Evolutionary conservation across 208 protist species (phyloP).

Genomic region (Tritrichomonas musculus): DNA sequence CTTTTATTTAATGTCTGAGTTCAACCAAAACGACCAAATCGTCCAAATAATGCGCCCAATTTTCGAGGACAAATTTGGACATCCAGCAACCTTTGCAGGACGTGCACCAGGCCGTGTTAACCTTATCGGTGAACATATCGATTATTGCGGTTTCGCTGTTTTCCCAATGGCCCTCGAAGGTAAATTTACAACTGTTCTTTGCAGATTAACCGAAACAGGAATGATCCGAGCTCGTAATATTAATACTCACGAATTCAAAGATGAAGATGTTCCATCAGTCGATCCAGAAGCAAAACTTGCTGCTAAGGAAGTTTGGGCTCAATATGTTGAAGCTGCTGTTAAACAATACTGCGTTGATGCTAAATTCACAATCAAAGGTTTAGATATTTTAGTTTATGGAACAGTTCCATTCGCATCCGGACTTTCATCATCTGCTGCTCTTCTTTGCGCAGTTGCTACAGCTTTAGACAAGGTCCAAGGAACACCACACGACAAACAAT

Average conservation of each 20-base stretch:
- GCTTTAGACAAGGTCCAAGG: background rate
- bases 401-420: background rate
- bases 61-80: background rate
- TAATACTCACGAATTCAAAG: background rate
- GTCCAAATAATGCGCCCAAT: background rate
- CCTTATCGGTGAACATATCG: conserved; percentile 57
- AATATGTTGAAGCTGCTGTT: background rate
- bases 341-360: background rate
- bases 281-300: too few relatives aligned
- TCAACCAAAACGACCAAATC: background rate
- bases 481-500: background rate
- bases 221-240: background rate
- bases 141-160: conserved; percentile 51
- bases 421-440: background rate
- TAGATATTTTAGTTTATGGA: background rate
- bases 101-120: conserved; percentile 54
- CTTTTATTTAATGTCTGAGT: background rate
- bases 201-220: background rate
- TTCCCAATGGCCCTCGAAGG: conserved; percentile 50
- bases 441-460: background rate
- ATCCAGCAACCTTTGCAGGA: background rate
- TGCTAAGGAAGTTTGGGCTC: background rate
- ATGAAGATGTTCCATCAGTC: background rate
- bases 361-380: background rate
- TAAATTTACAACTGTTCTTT: background rate